Conservation (phyloP, 2,329 filamentous ascomycete species). For the Trichoderma brevicompactum region DNA sequence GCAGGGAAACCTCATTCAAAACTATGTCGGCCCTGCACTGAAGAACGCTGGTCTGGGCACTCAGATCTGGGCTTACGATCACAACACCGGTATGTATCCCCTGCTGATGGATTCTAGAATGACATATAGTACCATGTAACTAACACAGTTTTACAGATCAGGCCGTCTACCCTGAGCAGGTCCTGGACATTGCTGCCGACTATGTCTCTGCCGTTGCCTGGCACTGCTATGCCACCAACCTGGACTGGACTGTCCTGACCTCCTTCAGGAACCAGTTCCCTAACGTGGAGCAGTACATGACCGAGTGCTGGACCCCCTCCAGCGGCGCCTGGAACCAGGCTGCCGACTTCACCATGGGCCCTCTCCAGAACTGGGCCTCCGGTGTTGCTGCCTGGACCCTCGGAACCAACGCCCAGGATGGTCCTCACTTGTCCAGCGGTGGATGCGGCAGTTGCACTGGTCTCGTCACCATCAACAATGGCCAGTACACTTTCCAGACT, state of each 20-base stretch:
- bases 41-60: conserved; percentile 26
- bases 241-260: conserved; percentile 45
- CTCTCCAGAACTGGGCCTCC: conserved; percentile 51
- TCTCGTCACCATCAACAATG: conserved; percentile 58
- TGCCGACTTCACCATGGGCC: conserved; percentile 53
- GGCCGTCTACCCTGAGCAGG: conserved; percentile 44
- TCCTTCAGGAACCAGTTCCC: conserved; percentile 47
- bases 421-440: conserved; percentile 46
- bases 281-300: conserved; percentile 50
- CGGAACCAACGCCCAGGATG: conserved; percentile 47
- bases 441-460: conserved; percentile 51
- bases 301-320: conserved; percentile 49
- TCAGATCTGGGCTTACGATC: conserved; percentile 31
- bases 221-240: conserved; percentile 46
- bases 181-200: conserved; percentile 40
- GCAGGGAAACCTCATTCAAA: conserved; percentile 29
- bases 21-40: conserved; percentile 29
- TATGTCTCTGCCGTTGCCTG: conserved; percentile 45
- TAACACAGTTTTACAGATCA: conserved; percentile 34
- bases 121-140: background rate
- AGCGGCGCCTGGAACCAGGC: conserved; percentile 44
- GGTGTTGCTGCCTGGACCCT: conserved; percentile 51
- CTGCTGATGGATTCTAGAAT: background rate
- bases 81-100: conserved; percentile 40
- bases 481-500: conserved; percentile 49